A percentile compares a stretch with the other conserved stretches of the same genome.
These are phyloP conservation scores for Yamadazyma paraphyllophila DNA, from an alignment of 805 yeast species.

Conservation along the genomic window DNA sequence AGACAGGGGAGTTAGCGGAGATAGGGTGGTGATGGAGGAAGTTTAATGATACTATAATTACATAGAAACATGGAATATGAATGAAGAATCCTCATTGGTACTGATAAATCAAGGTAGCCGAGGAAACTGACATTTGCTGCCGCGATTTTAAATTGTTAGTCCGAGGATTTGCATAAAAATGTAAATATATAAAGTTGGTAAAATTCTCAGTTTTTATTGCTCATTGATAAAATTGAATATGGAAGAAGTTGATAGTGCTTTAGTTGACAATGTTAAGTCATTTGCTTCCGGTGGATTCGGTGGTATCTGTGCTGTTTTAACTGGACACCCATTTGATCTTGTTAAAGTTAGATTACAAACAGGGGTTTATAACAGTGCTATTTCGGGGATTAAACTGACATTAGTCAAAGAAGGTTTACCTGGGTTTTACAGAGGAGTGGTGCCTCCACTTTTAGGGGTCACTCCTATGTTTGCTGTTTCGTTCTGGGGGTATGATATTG, in stretches of 20 bases:
- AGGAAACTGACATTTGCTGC: too few species aligned
- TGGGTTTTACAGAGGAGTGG: slow-evolving; percentile 91
- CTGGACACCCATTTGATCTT: slow-evolving; percentile 96
- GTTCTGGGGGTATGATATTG: slow-evolving; percentile 97
- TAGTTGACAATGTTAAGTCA: slow-evolving; percentile 80
- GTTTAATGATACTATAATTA: too few species aligned
- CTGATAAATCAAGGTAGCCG: too few species aligned
- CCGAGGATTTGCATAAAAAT: slow-evolving; percentile 3
- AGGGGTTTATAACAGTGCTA: slow-evolving; percentile 61
- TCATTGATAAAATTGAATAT: slow-evolving; percentile 17
- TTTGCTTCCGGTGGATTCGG: slow-evolving; percentile 94
- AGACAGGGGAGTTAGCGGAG: too few species aligned
- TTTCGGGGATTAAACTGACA: slow-evolving; percentile 68
- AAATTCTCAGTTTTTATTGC: neutral
- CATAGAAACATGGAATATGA: too few species aligned
- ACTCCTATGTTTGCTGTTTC: slow-evolving; percentile 98
- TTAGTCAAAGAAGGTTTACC: slow-evolving; percentile 67
- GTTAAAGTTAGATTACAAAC: slow-evolving; percentile 91
- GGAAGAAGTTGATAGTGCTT: slow-evolving; percentile 46
- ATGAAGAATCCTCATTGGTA: too few species aligned
- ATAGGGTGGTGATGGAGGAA: too few species aligned
- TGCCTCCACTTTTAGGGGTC: slow-evolving; percentile 93
- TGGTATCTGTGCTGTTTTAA: slow-evolving; percentile 90
- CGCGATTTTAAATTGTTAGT: slow-evolving; percentile 1
- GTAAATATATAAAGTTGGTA: neutral